Evolutionary conservation across 2,329 filamentous ascomycete species (phyloP).

Genomic region (Talaromyces sp.): DNA sequence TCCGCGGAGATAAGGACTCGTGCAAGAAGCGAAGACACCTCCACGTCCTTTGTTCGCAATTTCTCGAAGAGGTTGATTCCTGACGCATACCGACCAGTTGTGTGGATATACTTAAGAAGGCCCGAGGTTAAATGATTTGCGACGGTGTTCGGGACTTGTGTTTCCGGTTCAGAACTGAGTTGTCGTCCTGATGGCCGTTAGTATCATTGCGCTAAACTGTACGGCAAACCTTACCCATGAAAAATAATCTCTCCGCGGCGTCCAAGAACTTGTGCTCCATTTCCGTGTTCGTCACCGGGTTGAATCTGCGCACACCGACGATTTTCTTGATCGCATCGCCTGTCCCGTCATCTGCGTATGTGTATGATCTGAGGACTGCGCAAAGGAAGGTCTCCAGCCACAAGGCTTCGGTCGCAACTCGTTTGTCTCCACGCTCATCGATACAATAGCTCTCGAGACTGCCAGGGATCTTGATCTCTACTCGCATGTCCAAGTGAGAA

Average conservation of each 20-base stretch:
- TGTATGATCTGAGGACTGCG: slow-evolving; percentile 89
- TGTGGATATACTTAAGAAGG: slow-evolving; percentile 89
- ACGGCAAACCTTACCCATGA: slow-evolving; percentile 62
- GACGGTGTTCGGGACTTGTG: slow-evolving; percentile 94
- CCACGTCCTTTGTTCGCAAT: slow-evolving; percentile 80
- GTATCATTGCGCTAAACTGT: not conserved
- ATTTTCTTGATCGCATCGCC: slow-evolving; percentile 95
- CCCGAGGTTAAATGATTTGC: slow-evolving; percentile 95
- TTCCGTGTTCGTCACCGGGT: slow-evolving; percentile 97
- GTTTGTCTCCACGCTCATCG: slow-evolving; percentile 92
- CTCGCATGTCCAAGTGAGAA: slow-evolving; percentile 95
- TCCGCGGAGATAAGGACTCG: slow-evolving; percentile 92
- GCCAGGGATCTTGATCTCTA: slow-evolving; percentile 94
- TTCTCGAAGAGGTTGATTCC: slow-evolving; percentile 98
- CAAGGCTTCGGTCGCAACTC: slow-evolving; percentile 85
- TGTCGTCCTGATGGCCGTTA: slow-evolving; percentile 67
- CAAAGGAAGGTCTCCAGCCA: slow-evolving; percentile 98
- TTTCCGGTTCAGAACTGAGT: slow-evolving; percentile 91
- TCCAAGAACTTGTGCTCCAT: slow-evolving; percentile 94
- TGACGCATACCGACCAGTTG: slow-evolving; percentile 88
- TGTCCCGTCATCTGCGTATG: slow-evolving; percentile 92
- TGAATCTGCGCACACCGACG: slow-evolving; percentile 93
- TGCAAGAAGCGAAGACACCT: slow-evolving; percentile 88
- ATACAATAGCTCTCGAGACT: slow-evolving; percentile 97
- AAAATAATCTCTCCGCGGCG: slow-evolving; percentile 91